Conservation (phyloP, 129 eudicot species). For the Pseudognaphalium luteoalbum region DNA sequence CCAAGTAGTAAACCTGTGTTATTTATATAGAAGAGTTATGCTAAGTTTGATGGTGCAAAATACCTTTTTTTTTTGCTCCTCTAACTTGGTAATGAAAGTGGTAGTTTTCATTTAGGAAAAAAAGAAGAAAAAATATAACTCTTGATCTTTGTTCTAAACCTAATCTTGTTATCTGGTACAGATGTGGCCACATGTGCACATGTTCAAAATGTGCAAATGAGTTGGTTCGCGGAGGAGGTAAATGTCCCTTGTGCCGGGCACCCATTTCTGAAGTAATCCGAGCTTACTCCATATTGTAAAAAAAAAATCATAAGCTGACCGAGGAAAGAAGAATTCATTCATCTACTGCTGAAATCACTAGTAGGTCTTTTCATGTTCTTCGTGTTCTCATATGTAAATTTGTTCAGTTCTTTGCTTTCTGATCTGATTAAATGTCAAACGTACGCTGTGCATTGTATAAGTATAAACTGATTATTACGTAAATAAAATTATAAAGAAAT, state of each 20-base stretch:
- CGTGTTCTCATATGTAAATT: constrained; percentile 33
- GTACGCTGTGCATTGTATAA: constrained; percentile 40
- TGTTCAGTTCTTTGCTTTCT: constrained; percentile 29
- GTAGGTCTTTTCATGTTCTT: constrained; percentile 25
- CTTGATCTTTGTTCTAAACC: constrained; percentile 2
- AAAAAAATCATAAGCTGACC: constrained; percentile 24
- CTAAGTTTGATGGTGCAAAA: constrained; percentile 12
- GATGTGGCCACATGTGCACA: constrained; percentile 99
- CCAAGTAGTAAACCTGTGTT: not conserved
- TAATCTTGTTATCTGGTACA: constrained; percentile 30
- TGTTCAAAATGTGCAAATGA: constrained; percentile 95
- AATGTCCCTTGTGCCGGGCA: constrained; percentile 99
- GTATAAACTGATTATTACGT: constrained; percentile 31
- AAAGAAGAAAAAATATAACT: not conserved
- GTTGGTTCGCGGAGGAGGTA: constrained; percentile 92
- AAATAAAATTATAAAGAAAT: constrained; percentile 28
- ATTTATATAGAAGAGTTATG: not conserved
- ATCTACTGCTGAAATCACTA: constrained; percentile 26
- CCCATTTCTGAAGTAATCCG: constrained; percentile 96
- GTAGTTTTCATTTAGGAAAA: not conserved
- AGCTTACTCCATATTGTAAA: constrained; percentile 94
- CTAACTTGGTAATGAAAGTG: not conserved
- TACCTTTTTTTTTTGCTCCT: not conserved
- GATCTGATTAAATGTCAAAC: constrained; percentile 39
- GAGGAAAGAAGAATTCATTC: constrained; percentile 16